Percentiles rank a stretch among this genome's conserved stretches.
These are phyloP conservation scores for Hyphochytrium catenoides DNA, from an alignment of 352 stramenopile species.

Conservation along the genomic window DNA sequence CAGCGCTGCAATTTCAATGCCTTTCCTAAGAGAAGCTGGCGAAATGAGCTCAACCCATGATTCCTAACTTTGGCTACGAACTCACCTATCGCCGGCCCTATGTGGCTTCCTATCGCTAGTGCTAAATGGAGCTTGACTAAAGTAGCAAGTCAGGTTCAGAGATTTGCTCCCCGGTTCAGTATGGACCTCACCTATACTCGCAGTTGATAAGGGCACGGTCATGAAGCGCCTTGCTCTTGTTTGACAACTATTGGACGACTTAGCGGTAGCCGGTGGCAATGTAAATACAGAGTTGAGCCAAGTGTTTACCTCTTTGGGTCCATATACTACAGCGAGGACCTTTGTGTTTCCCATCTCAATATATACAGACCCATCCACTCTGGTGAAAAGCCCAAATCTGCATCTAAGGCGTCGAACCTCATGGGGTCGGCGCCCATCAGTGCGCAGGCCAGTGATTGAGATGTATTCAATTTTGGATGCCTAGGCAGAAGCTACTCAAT, in stretches of 20 bases:
- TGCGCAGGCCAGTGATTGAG: conserved; percentile 45
- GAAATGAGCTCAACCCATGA: too few species aligned
- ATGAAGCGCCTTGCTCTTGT: conserved; percentile 21
- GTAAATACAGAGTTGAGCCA: conserved; percentile 12
- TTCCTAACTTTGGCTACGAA: too few species aligned
- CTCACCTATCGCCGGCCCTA: conserved; percentile 36
- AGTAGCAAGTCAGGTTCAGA: conserved; percentile 57
- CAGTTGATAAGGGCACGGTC: conserved; percentile 6
- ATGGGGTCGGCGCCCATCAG: conserved; percentile 48
- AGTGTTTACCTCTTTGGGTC: conserved; percentile 36
- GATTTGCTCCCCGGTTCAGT: too few species aligned
- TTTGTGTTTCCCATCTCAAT: conserved; percentile 70
- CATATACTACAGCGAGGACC: conserved; percentile 59
- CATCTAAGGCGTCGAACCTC: conserved; percentile 55
- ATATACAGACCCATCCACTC: conserved; percentile 60
- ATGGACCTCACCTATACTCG: too few species aligned
- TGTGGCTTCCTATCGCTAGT: conserved; percentile 56
- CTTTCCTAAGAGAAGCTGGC: too few species aligned
- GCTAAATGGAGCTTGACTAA: conserved; percentile 59
- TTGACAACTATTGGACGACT: conserved; percentile 22
- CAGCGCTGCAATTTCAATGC: conserved; percentile 54
- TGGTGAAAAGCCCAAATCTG: conserved; percentile 51
- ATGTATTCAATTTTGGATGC: too few species aligned
- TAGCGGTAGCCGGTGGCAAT: conserved; percentile 29
- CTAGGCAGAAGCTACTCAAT: too few species aligned